phyloP scores from a whole-genome alignment of 495 filamentous ascomycete species.

The Aspergillus steynii region DNA sequence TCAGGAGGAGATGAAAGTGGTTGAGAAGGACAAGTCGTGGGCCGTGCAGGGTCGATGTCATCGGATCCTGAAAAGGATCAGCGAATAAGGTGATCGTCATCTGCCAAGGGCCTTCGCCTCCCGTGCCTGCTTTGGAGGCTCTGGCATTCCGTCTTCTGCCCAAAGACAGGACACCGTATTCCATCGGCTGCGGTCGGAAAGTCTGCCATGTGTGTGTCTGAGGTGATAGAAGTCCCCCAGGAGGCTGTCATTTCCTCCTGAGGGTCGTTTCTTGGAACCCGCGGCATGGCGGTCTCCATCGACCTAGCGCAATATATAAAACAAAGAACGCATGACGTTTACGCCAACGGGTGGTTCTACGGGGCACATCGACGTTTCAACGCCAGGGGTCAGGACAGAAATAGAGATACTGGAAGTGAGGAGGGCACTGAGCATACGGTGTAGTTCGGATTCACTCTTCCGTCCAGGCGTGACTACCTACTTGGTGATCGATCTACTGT shows the following conservation, averaged over 20 bases:
- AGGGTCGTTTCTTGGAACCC: not conserved
- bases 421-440: too few relatives aligned
- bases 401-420: too few relatives aligned
- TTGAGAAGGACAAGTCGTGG: constrained; percentile 28
- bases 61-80: constrained; percentile 38
- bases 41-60: constrained; percentile 44
- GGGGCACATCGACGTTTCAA: not conserved
- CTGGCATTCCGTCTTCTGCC: not conserved
- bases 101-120: constrained; percentile 25
- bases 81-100: constrained; percentile 41
- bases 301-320: not conserved
- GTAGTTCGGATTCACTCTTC: too few relatives aligned
- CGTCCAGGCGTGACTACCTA: too few relatives aligned
- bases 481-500: too few relatives aligned
- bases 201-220: too few relatives aligned
- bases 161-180: too few relatives aligned
- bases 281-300: not conserved
- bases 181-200: too few relatives aligned
- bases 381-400: too few relatives aligned
- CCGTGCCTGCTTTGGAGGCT: constrained; percentile 14
- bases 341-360: not conserved
- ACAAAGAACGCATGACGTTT: not conserved
- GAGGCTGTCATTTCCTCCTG: too few relatives aligned
- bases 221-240: too few relatives aligned
- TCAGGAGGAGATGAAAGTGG: constrained; percentile 7